phyloP scores from a whole-genome alignment of 169 alveolate species.

The Plasmodium vivax region DNA sequence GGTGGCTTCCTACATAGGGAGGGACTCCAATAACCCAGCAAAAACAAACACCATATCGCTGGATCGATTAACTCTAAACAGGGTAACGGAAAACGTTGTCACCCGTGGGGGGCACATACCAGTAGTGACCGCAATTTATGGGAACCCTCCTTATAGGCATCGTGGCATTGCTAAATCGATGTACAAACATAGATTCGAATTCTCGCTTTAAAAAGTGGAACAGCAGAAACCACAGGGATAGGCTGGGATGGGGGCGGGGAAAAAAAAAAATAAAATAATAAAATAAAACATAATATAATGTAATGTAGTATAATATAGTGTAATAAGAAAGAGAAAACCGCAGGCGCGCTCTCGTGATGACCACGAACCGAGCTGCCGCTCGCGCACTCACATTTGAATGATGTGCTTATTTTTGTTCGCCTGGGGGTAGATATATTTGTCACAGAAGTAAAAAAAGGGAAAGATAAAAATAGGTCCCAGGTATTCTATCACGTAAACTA shows the following conservation, averaged over 20 bases:
- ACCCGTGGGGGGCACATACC: conserved; percentile 82
- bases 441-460: conserved; percentile 91
- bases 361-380: neutral
- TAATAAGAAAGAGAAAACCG: neutral
- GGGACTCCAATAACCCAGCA: neutral
- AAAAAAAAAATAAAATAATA: neutral
- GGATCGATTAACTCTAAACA: neutral
- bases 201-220: conserved; percentile 97
- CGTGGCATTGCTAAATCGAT: conserved; percentile 96
- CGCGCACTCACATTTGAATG: conserved; percentile 57
- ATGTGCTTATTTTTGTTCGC: conserved; percentile 73
- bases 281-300: neutral
- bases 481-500: conserved; percentile 96
- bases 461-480: conserved; percentile 97
- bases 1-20: neutral
- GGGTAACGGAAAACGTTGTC: neutral
- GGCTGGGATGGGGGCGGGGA: neutral
- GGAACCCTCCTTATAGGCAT: conserved; percentile 96
- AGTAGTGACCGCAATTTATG: conserved; percentile 96
- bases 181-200: conserved; percentile 97
- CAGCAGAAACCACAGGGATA: conserved; percentile 84
- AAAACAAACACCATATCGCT: neutral
- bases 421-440: conserved; percentile 84
- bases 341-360: neutral
- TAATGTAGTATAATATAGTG: no score